Evolutionary conservation across 768 basidiomycete species (phyloP), one percentile per base, ranked within the genome.

Genomic region (Amanita polypyramis): DNA sequence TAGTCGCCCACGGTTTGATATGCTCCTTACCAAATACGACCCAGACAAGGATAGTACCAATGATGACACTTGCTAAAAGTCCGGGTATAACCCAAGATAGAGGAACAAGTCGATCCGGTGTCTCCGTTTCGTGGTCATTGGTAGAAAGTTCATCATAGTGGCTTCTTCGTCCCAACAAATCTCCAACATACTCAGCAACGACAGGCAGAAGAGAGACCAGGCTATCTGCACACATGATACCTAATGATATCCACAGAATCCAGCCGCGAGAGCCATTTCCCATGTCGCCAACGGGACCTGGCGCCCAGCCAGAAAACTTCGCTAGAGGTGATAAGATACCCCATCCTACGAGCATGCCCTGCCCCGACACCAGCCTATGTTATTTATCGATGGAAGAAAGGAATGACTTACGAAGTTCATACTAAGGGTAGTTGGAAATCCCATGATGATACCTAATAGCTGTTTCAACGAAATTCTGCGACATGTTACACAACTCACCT

Each of bases 261-360:
- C 91, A 95, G 29, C 90, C 90, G 44, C 94, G 78, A n/a, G 92
- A 83, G 35, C 95, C 95, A 51, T 75, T 74, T 4, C 82, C 74
- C 76, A 92, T 90, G 55, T 90, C 87, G 1, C 82, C 80, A 4
- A 95, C 91, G 7, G 86, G 80, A 4, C 93, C 95, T 38, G 95
- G 92, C 0, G 95, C 94, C 95, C 95, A 98, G 9, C 88, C 91
- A 0, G 68, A 62, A 39, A 74, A 56, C 58, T 91, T 93, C 5
- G 92, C 76, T 5, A 97, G 59, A 4, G 95, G 95, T 0, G 91
- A 91, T n/a, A 98, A 69, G 17, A 97, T 65, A 3, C 79, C 94
- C 95, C 95, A 98, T 7, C 95, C 95, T 8, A 86, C 81, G n/a
- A 97, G 54, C 95, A 96, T 97, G 23, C 95, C 93, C 87, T 90